Percentiles rank a stretch among this genome's conserved stretches.
phyloP scores from a whole-genome alignment of 495 filamentous ascomycete genomes.

The Talaromyces wortmannii region DNA sequence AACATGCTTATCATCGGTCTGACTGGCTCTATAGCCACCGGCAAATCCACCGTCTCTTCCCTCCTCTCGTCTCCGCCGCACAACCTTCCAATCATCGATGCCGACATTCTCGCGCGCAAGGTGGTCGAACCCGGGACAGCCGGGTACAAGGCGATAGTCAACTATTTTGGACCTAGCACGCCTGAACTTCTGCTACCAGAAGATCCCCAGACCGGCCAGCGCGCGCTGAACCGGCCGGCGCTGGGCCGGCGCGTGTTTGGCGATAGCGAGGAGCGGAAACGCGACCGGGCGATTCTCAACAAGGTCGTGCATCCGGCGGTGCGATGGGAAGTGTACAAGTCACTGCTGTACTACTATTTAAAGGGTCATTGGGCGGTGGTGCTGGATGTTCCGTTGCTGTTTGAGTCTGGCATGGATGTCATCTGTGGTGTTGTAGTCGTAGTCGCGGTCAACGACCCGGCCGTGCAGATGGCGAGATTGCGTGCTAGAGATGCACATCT shows the following conservation, averaged over 20 bases:
- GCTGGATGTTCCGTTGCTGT: conserved; percentile 88
- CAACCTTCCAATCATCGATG: conserved; percentile 88
- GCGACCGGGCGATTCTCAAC: conserved; percentile 70
- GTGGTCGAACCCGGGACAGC: conserved; percentile 86
- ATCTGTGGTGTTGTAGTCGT: conserved; percentile 80
- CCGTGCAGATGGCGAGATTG: conserved; percentile 72
- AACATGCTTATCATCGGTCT: conserved; percentile 91
- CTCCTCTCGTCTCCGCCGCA: conserved; percentile 75
- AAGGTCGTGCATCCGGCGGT: conserved; percentile 90
- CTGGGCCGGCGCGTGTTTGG: conserved; percentile 85
- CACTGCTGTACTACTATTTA: conserved; percentile 58
- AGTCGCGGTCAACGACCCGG: conserved; percentile 68
- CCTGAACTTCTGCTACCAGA: conserved; percentile 70
- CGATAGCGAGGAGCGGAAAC: conserved; percentile 49
- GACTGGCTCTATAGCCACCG: conserved; percentile 95
- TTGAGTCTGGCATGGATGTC: conserved; percentile 75
- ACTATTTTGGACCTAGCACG: conserved; percentile 69
- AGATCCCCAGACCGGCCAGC: conserved; percentile 16
- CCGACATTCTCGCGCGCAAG: conserved; percentile 81
- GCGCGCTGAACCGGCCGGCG: conserved; percentile 76
- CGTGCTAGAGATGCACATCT: conserved; percentile 64
- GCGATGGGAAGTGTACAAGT: conserved; percentile 64
- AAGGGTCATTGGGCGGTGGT: conserved; percentile 77
- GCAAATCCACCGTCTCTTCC: conserved; percentile 90
- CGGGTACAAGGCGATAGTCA: conserved; percentile 73